Evolutionary conservation across 2,329 filamentous ascomycete species (phyloP), one percentile per base, ranked within the genome.

Genomic region (Cordyceps cateniannulata): DNA sequence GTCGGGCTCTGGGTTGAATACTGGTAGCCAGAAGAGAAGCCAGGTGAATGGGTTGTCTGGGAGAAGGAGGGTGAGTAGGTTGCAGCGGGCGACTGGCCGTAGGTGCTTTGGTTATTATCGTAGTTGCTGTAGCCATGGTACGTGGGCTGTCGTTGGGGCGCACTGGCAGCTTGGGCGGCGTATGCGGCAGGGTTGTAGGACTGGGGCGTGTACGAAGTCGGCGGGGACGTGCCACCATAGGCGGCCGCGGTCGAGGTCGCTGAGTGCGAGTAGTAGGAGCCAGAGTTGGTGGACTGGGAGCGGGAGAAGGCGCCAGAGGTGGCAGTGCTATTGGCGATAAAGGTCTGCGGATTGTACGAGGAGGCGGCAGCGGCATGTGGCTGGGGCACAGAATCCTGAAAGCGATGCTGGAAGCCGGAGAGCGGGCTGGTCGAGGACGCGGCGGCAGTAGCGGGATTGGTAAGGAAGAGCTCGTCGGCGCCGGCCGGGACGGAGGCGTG

Each of bases 321-420:
- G 32, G 38, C 25, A 22, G 27, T 22, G 32, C 47, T 45, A 40
- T 51, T 59, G 38, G 52, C 32, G 44, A 75, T 77, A 70, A 85
- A 93, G 42, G 80, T 77, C 70, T 88, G 83, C 1, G 90, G 89
- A 69, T 93, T 93, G 73, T 93, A 93, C 48, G 82, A 72, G 24
- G 79, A 67, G 54, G 78, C 76, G 27, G 78, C 68, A 53, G 78
- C 76, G 25, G 76, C 75, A 18, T 79, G 74, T 8, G 79, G 77
- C 24, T 79, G 72, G 64, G 80, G 74, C 63, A 77, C 68, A 61
- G 77, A 72, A 62, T 76, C 72, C 64, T 81, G 76, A 67, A 80
- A 80, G 63, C 80, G 76, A 64, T 82, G 77, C 63, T 82, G 78
- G 69, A 84, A 81, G 68, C 81, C 76, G 52, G 77, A 74, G 70